Conservation (phyloP, 163 green algal species). For the Coccomyxa subellipsoidea region DNA sequence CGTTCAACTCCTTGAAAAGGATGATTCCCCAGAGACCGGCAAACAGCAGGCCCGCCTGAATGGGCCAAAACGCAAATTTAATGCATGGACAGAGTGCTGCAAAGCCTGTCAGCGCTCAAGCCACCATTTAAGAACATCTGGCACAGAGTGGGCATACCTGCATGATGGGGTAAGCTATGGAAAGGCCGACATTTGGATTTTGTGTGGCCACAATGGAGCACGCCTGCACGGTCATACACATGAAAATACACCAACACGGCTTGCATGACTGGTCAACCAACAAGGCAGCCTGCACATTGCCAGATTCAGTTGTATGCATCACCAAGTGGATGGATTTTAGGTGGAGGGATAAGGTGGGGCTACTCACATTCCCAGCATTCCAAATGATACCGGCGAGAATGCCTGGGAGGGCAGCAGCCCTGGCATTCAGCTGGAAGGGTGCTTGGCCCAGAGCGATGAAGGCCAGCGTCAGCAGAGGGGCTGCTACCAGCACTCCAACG, state of each 20-base stretch:
- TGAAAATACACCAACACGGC: not conserved
- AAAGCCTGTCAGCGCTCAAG: not conserved
- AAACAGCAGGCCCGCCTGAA: constrained; percentile 64
- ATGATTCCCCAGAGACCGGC: constrained; percentile 61
- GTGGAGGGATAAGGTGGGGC: constrained; percentile 18
- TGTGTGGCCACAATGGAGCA: constrained; percentile 37
- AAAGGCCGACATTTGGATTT: constrained; percentile 29
- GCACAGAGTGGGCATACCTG: constrained; percentile 7
- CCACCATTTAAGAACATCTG: not conserved
- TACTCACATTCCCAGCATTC: constrained; percentile 26
- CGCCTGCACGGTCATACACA: constrained; percentile 22
- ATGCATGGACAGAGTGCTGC: not conserved
- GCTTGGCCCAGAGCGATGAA: constrained; percentile 12
- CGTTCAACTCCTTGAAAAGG: constrained; percentile 47
- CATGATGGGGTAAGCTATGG: constrained; percentile 48
- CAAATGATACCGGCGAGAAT: constrained; percentile 38
- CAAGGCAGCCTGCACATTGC: constrained; percentile 12
- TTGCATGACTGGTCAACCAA: not conserved
- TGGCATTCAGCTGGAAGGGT: constrained; percentile 1
- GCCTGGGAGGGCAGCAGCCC: constrained; percentile 19
- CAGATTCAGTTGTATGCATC: too few species aligned
- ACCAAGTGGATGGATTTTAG: not conserved
- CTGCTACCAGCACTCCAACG: constrained; percentile 33
- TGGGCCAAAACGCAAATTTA: constrained; percentile 13
- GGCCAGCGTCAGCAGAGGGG: constrained; percentile 27